Conservation (phyloP, 2,329 filamentous ascomycete species). For the Hypomyces perniciosus region DNA sequence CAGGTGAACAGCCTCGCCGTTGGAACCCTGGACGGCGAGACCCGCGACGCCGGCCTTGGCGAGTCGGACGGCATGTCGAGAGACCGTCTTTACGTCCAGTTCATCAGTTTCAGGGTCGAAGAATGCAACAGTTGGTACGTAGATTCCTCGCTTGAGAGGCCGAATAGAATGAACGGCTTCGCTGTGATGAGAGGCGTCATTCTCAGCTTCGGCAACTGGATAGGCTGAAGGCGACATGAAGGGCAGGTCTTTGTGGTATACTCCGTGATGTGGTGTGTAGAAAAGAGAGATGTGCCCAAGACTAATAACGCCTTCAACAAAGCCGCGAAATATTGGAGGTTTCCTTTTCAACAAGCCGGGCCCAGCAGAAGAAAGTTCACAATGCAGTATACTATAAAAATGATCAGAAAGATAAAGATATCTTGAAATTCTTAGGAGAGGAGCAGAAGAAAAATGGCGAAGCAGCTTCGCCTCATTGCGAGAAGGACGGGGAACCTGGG, state of each 20-base stretch:
- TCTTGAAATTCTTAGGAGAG: not conserved
- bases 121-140: slow-evolving; percentile 70
- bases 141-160: slow-evolving; percentile 50
- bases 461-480: not conserved
- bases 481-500: not conserved
- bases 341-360: too few relatives aligned
- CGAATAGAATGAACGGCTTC: slow-evolving; percentile 19
- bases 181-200: slow-evolving; percentile 11
- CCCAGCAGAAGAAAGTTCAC: not conserved
- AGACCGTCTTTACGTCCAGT: slow-evolving; percentile 56
- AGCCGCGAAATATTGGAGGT: too few relatives aligned
- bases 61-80: slow-evolving; percentile 60
- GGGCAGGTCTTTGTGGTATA: not conserved
- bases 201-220: slow-evolving; percentile 9
- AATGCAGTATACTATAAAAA: not conserved
- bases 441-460: not conserved
- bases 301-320: too few relatives aligned
- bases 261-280: not conserved
- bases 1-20: slow-evolving; percentile 77
- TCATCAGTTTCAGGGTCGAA: slow-evolving; percentile 61
- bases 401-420: too few relatives aligned
- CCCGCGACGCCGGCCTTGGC: slow-evolving; percentile 67
- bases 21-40: slow-evolving; percentile 72
- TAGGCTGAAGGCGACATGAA: slow-evolving; percentile 11
- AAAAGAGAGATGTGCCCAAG: too few relatives aligned